These are phyloP conservation scores for Neonectria coccinea DNA, from an alignment of 2,329 filamentous ascomycete genomes.

Conservation along the genomic window DNA sequence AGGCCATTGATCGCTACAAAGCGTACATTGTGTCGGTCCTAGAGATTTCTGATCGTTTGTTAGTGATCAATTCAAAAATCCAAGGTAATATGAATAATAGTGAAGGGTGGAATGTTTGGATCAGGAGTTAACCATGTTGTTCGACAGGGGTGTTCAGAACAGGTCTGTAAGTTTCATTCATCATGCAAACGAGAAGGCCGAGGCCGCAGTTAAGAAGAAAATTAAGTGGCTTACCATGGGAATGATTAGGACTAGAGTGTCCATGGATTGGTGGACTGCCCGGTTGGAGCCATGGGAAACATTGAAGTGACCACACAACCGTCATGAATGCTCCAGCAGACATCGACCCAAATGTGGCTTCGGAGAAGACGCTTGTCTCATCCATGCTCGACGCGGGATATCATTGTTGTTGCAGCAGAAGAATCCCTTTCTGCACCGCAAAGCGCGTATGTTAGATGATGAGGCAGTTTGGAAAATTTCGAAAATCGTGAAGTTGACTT, in stretches of 20 bases:
- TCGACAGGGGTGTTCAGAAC: conserved; percentile 50
- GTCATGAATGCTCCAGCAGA: neutral
- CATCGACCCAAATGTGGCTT: neutral
- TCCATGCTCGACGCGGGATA: neutral
- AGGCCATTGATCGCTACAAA: neutral
- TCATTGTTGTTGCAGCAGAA: neutral
- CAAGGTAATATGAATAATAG: conserved; percentile 9
- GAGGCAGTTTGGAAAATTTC: neutral
- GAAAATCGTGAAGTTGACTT: conserved; percentile 6
- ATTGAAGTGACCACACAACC: neutral
- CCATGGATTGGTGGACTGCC: neutral
- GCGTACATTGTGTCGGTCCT: too few relatives aligned
- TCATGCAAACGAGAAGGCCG: conserved; percentile 39
- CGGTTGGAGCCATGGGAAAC: neutral
- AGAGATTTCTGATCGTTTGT: conserved; percentile 27
- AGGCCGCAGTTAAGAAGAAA: conserved; percentile 4
- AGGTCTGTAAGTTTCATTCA: conserved; percentile 51
- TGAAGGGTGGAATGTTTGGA: conserved; percentile 29
- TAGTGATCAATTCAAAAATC: conserved; percentile 29
- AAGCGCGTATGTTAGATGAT: conserved; percentile 18
- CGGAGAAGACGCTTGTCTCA: neutral
- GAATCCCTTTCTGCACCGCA: conserved; percentile 12
- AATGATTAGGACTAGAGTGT: neutral
- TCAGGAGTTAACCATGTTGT: conserved; percentile 44
- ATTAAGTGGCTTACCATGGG: conserved; percentile 26